Evolutionary conservation across 225 moss, liverwort and hornwort genomes (phyloP).

Genomic region (Straminergon stramineum): DNA sequence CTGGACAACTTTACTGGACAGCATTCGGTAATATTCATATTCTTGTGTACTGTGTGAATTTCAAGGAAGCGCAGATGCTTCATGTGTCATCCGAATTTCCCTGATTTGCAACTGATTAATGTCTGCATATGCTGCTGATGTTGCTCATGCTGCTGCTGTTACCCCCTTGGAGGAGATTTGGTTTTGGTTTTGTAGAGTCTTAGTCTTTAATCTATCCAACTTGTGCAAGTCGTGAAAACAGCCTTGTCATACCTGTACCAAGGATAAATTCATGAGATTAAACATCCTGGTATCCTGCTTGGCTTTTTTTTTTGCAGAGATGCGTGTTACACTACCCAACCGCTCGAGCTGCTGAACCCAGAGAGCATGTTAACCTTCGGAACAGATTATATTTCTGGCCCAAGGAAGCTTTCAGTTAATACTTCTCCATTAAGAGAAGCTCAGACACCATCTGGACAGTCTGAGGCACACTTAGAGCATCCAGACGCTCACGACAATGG

Average conservation of each 20-base stretch:
- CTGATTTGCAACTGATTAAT: not conserved
- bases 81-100: not conserved
- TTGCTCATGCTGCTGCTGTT: not conserved
- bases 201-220: not conserved
- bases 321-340: constrained; percentile 97
- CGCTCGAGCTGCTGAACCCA: constrained; percentile 88
- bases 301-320: constrained; percentile 43
- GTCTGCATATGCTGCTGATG: not conserved
- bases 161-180: not conserved
- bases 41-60: not conserved
- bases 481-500: constrained; percentile 68
- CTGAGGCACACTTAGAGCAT: constrained; percentile 49
- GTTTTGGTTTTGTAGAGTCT: not conserved
- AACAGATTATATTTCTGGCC: constrained; percentile 62
- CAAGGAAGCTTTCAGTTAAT: constrained; percentile 40
- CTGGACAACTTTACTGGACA: constrained; percentile 91
- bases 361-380: constrained; percentile 71
- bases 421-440: constrained; percentile 48
- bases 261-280: not conserved
- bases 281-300: not conserved
- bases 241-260: not conserved
- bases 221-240: not conserved
- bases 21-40: constrained; percentile 54
- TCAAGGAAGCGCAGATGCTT: not conserved
- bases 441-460: constrained; percentile 51